phyloP scores from a whole-genome alignment of 129 eudicot genomes.

The Pulicaria dysenterica region DNA sequence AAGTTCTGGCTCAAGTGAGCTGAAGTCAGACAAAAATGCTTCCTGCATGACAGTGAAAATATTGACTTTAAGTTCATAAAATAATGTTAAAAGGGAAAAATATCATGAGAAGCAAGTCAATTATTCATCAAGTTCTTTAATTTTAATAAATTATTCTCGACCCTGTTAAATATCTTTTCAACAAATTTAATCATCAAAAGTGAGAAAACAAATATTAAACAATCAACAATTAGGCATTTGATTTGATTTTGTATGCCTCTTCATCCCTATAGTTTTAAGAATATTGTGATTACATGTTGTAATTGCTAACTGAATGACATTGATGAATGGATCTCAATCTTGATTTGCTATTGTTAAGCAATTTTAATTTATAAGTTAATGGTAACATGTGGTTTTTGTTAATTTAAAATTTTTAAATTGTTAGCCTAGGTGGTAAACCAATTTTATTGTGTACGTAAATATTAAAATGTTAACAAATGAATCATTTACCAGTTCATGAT shows the following conservation, averaged over 20 bases:
- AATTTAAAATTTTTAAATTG: not conserved
- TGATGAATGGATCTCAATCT: not conserved
- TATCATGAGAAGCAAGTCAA: not conserved
- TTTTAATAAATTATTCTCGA: not conserved
- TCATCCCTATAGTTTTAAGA: not conserved
- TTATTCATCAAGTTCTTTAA: not conserved
- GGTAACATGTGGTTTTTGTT: not conserved
- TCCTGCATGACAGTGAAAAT: slow-evolving; percentile 48
- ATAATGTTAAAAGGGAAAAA: slow-evolving; percentile 5
- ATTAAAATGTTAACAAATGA: not conserved
- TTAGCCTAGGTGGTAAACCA: slow-evolving; percentile 11
- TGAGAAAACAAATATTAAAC: slow-evolving; percentile 11
- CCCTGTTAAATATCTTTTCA: not conserved
- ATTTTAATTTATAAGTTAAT: not conserved
- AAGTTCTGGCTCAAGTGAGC: slow-evolving; percentile 73
- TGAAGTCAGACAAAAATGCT: slow-evolving; percentile 61
- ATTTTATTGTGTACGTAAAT: not conserved
- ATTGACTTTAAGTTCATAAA: not conserved
- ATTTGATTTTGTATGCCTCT: slow-evolving; percentile 3
- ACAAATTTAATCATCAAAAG: not conserved
- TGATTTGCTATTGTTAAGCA: not conserved
- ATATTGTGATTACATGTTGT: slow-evolving; percentile 1
- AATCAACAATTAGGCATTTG: not conserved
- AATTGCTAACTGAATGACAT: not conserved
- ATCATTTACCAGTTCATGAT: not conserved